Percentiles rank a stretch among this genome's conserved stretches.
These are phyloP conservation scores for Venturia effusa DNA, from an alignment of 2,329 filamentous ascomycete genomes.

Conservation along the genomic window DNA sequence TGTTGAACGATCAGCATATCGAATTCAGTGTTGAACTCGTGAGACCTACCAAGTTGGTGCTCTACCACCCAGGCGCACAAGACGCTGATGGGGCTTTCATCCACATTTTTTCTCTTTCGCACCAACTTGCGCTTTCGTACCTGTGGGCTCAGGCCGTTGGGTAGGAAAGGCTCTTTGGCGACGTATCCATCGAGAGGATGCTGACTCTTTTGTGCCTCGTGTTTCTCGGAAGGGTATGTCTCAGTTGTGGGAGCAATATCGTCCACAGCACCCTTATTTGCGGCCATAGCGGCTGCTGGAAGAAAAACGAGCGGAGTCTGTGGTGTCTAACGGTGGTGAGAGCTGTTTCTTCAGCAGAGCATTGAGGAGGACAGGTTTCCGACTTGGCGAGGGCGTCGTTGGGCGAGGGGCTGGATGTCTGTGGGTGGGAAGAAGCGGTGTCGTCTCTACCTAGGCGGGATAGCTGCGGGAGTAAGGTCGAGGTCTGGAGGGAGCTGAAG, in stretches of 20 bases:
- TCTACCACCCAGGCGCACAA: conserved; percentile 61
- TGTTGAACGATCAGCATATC: conserved; percentile 23
- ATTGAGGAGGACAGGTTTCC: neutral
- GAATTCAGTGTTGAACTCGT: neutral
- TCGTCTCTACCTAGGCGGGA: neutral
- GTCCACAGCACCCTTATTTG: neutral
- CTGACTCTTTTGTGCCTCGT: neutral
- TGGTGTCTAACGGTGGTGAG: neutral
- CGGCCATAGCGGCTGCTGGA: neutral
- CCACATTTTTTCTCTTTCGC: conserved; percentile 17
- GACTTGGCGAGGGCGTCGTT: neutral
- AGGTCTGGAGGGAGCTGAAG: neutral
- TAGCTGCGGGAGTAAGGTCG: neutral
- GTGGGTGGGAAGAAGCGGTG: conserved; percentile 1
- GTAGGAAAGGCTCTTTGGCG: conserved; percentile 7
- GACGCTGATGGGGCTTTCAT: conserved; percentile 49
- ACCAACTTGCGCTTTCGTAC: neutral
- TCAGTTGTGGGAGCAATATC: neutral
- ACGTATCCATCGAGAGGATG: neutral
- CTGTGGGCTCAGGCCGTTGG: neutral
- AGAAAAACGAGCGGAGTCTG: neutral
- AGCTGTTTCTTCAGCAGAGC: neutral
- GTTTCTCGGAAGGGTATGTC: neutral
- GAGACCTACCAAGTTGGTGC: conserved; percentile 64
- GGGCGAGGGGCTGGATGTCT: neutral